These are phyloP conservation scores for Metschnikowia continentalis DNA, from an alignment of 805 yeast genomes.

Conservation along the genomic window DNA sequence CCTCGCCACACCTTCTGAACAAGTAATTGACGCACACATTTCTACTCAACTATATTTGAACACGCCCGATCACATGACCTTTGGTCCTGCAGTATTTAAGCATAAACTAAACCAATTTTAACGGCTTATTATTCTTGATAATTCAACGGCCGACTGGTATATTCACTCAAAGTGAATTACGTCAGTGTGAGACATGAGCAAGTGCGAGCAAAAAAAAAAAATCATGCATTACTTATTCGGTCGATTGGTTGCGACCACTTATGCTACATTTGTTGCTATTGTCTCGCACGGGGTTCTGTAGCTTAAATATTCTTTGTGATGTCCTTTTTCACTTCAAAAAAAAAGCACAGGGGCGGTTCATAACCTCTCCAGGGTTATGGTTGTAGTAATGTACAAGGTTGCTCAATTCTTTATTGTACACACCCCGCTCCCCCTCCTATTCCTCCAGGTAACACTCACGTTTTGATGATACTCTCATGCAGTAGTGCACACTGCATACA, in stretches of 20 bases:
- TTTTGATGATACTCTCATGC: slow-evolving; percentile 1
- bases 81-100: neutral
- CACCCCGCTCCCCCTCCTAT: neutral
- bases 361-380: neutral
- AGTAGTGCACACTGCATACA: slow-evolving; percentile 2
- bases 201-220: neutral
- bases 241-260: slow-evolving; percentile 1
- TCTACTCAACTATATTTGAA: neutral
- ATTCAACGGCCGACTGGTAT: neutral
- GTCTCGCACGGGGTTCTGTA: neutral
- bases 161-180: neutral
- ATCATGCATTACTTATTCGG: neutral
- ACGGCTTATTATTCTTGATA: neutral
- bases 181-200: slow-evolving; percentile 4
- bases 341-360: neutral
- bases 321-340: neutral
- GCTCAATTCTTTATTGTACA: neutral
- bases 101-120: neutral
- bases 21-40: neutral
- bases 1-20: neutral
- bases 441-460: neutral
- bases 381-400: neutral
- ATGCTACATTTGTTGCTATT: slow-evolving; percentile 3
- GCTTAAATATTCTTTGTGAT: neutral
- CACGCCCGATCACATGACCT: neutral